Evolutionary conservation across 768 basidiomycete genomes (phyloP).

Genomic region (Dacryopinax primogenitus): DNA sequence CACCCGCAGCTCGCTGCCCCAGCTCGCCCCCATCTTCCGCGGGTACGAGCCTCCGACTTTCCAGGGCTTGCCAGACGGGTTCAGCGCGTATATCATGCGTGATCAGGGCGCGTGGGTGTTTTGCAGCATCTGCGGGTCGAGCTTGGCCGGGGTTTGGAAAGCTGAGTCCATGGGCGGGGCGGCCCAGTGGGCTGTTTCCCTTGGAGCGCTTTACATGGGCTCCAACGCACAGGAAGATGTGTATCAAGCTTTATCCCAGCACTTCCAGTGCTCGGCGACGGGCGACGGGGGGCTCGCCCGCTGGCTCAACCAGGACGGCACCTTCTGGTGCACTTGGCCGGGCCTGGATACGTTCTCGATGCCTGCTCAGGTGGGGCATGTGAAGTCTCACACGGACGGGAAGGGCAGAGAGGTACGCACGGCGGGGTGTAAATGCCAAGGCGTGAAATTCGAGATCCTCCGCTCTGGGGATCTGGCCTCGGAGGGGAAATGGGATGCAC

Average conservation of each 20-base stretch:
- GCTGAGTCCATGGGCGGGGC: neutral
- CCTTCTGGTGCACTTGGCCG: too few species aligned
- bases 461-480: neutral
- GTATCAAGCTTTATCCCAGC: neutral
- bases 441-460: neutral
- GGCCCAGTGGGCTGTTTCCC: neutral
- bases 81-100: neutral
- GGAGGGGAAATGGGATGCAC: neutral
- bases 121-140: neutral
- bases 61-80: neutral
- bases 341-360: too few species aligned
- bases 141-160: neutral
- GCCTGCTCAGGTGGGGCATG: too few species aligned
- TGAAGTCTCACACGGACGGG: too few species aligned
- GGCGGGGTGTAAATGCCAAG: too few species aligned
- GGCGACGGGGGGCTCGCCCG: neutral
- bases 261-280: neutral
- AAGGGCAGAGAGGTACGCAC: too few species aligned
- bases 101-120: neutral
- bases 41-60: neutral
- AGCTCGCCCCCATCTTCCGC: neutral
- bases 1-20: neutral
- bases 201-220: neutral
- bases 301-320: too few species aligned
- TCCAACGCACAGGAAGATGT: neutral